Conservation (phyloP, 2,329 filamentous ascomycete species). For the Ilyonectria robusta region DNA sequence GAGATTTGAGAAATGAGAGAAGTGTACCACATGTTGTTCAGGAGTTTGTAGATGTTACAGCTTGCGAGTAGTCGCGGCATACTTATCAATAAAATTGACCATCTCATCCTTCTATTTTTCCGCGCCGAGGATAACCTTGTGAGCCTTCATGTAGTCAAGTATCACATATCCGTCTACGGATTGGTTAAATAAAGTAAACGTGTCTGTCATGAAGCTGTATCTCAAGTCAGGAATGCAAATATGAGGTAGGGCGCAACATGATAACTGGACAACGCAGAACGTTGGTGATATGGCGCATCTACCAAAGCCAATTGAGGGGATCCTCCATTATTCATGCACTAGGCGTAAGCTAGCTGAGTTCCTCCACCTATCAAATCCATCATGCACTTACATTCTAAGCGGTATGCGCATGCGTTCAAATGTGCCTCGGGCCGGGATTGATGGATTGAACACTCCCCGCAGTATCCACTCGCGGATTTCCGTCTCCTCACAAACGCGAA, state of each 20-base stretch:
- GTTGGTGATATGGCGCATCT: too few species aligned
- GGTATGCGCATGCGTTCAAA: background rate
- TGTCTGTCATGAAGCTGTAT: constrained; percentile 77
- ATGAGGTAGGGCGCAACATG: constrained; percentile 46
- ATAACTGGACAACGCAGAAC: constrained; percentile 20
- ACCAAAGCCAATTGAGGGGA: constrained; percentile 7
- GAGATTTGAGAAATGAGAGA: background rate
- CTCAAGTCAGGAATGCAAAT: background rate
- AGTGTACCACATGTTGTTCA: background rate
- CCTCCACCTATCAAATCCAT: background rate
- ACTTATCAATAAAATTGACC: background rate
- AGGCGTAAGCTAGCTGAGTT: background rate
- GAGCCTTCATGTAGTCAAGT: constrained; percentile 77
- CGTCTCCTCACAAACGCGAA: background rate
- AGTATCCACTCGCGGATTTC: background rate
- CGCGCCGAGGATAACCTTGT: constrained; percentile 76
- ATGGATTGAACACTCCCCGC: background rate
- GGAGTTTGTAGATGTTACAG: background rate
- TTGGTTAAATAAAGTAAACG: constrained; percentile 75
- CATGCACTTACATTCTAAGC: background rate
- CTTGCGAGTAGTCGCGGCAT: background rate
- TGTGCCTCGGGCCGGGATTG: background rate
- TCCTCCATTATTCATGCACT: constrained; percentile 51
- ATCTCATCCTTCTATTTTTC: constrained; percentile 13
- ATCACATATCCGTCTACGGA: constrained; percentile 76